Base-by-base conservation (phyloP, 2,329 filamentous ascomycete species). In the Cryphonectria carpinicola region DNA sequence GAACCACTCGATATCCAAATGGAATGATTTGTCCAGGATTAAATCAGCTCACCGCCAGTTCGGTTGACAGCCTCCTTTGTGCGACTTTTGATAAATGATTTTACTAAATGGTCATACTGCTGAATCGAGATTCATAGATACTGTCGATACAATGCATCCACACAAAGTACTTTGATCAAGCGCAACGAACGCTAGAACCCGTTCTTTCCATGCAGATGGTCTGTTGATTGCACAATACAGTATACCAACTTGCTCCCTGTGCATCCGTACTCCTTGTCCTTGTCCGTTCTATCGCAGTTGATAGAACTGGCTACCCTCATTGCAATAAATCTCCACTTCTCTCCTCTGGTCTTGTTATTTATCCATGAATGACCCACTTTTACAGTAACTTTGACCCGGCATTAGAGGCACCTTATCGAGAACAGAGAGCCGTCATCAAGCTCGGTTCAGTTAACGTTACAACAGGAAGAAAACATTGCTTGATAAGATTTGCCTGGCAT, bases 381-480 rank as follows among this genome's bases (percentile, higher is more conserved):
- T 39, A 25, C 56, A 35, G 28, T 60, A 8, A 60, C 58, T 61
- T 61, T 61, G 6, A 61, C 22, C 58, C 58, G 58, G 58, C 58
- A 61, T 39, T 22, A 39, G 19, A 60, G 58, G 58, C 58, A 61
- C 35, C 58, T 61, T 61, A 61, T 61, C 58, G 58, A 61, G 32
- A 35, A 58, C 25, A 61, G 3, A 37, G 4, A 7, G 58, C 19
- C 58, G 3, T 39, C 22, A 8, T 58, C 28, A 28, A 32, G 54
- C 54, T 32, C 14, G 58, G 58, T 22, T 61, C 35, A 14, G 35
- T 61, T n/a, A 61, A 37, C 32, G 32, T 39, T 39, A 61, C 58
- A 37, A 39, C 17, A 19, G 35, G 25, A 14, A 6, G 14, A 22
- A n/a, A 7, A 8, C 6, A 49, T 17, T 8, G 3, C 4, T 61